These are phyloP conservation scores for Apiospora pterosperma DNA, from an alignment of 2,329 filamentous ascomycete genomes.

Conservation along the genomic window DNA sequence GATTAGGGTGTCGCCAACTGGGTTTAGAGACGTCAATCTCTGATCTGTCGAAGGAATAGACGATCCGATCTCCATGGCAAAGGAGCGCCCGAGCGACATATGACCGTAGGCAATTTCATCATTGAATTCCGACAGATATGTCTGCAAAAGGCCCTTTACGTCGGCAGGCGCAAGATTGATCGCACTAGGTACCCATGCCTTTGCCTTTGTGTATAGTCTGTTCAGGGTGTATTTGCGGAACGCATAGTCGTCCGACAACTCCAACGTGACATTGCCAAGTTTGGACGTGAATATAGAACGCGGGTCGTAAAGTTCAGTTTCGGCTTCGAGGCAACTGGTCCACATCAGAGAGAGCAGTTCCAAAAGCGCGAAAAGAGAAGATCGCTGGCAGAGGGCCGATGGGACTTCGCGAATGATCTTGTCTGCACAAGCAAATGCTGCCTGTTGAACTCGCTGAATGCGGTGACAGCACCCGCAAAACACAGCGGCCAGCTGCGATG, in stretches of 20 bases:
- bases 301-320: slow-evolving; percentile 91
- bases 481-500: slow-evolving; percentile 78
- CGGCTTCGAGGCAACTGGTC: slow-evolving; percentile 88
- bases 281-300: slow-evolving; percentile 75
- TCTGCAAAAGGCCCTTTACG: slow-evolving; percentile 92
- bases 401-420: slow-evolving; percentile 81
- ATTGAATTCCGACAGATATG: slow-evolving; percentile 91
- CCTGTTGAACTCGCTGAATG: slow-evolving; percentile 85
- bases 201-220: slow-evolving; percentile 72
- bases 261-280: slow-evolving; percentile 74
- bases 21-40: slow-evolving; percentile 77
- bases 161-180: slow-evolving; percentile 86
- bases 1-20: slow-evolving; percentile 68
- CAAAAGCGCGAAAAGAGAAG: slow-evolving; percentile 86
- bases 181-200: slow-evolving; percentile 74
- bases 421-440: slow-evolving; percentile 79
- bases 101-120: slow-evolving; percentile 90
- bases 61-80: slow-evolving; percentile 89
- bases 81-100: slow-evolving; percentile 87
- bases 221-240: slow-evolving; percentile 79
- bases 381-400: slow-evolving; percentile 84
- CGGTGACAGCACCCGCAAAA: slow-evolving; percentile 91
- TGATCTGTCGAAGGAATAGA: slow-evolving; percentile 84
- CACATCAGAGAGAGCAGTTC: slow-evolving; percentile 94
- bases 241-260: slow-evolving; percentile 89